A percentile compares a stretch with the other conserved stretches of the same genome.
phyloP scores from a whole-genome alignment of 2,329 filamentous ascomycete species.

The Colletotrichum sansevieriae region DNA sequence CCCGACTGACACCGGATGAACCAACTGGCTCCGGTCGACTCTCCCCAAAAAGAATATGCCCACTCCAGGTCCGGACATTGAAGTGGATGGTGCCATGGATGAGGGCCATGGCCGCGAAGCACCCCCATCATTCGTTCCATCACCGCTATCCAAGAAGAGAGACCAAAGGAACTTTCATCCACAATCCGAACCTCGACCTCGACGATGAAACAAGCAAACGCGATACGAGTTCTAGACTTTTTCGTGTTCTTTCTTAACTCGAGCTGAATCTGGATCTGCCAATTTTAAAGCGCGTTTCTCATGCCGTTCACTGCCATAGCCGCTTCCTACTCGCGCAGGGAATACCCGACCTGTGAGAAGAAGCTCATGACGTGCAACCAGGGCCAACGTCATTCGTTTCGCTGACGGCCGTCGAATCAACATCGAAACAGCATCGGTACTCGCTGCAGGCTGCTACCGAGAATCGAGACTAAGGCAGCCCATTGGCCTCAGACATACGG shows the following conservation, averaged over 20 bases:
- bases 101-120: neutral
- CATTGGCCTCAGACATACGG: slow-evolving; percentile 19
- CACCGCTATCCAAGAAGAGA: neutral
- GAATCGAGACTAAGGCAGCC: slow-evolving; percentile 29
- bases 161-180: slow-evolving; percentile 10
- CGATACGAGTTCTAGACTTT: slow-evolving; percentile 26
- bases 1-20: slow-evolving; percentile 26
- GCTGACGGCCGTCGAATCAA: neutral
- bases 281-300: slow-evolving; percentile 12
- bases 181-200: neutral
- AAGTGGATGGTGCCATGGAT: slow-evolving; percentile 34
- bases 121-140: slow-evolving; percentile 14
- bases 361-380: slow-evolving; percentile 11
- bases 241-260: slow-evolving; percentile 26
- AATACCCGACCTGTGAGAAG: slow-evolving; percentile 1
- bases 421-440: slow-evolving; percentile 23
- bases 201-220: slow-evolving; percentile 28
- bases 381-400: neutral
- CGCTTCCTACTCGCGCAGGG: slow-evolving; percentile 23
- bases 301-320: slow-evolving; percentile 20
- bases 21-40: slow-evolving; percentile 20
- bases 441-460: slow-evolving; percentile 31
- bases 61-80: slow-evolving; percentile 34
- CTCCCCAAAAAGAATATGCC: slow-evolving; percentile 18
- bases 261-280: slow-evolving; percentile 39